These are phyloP conservation scores for Tetrahymena elliotti DNA, from an alignment of 73 alveolate species.

Conservation along the genomic window DNA sequence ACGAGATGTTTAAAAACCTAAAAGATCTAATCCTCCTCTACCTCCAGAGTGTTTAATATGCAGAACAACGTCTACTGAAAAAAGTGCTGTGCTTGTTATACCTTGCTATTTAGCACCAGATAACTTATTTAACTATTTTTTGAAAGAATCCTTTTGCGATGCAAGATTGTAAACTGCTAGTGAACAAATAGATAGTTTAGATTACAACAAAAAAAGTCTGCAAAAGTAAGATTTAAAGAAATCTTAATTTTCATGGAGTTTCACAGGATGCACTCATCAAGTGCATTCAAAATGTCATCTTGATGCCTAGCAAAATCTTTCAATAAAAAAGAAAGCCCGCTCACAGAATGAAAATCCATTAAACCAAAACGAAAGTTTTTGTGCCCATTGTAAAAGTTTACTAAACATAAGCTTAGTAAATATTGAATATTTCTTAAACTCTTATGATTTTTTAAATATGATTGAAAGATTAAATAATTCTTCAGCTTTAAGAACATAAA, in stretches of 20 bases:
- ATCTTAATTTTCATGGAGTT: not conserved
- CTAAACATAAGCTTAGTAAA: not conserved
- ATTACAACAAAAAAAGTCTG: not conserved
- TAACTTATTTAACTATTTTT: not conserved
- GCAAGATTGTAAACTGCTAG: not conserved
- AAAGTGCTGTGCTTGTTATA: not conserved
- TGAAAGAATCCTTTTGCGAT: not conserved
- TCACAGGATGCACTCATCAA: not conserved
- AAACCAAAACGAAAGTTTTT: not conserved
- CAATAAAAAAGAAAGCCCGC: not conserved
- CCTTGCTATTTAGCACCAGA: not conserved
- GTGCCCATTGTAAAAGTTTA: not conserved
- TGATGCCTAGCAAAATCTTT: not conserved
- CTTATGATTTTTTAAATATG: not conserved
- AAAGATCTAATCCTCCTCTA: not conserved
- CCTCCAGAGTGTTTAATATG: not conserved
- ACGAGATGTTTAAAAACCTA: not conserved
- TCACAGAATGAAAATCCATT: not conserved
- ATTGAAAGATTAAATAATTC: not conserved
- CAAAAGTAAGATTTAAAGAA: not conserved
- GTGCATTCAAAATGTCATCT: not conserved
- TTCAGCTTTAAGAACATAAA: not conserved
- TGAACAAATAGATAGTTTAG: not conserved
- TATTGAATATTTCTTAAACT: not conserved
- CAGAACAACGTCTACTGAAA: not conserved